Base-by-base conservation (phyloP, 2,329 filamentous ascomycete genomes). In the Fusarium solani-melongenae region DNA sequence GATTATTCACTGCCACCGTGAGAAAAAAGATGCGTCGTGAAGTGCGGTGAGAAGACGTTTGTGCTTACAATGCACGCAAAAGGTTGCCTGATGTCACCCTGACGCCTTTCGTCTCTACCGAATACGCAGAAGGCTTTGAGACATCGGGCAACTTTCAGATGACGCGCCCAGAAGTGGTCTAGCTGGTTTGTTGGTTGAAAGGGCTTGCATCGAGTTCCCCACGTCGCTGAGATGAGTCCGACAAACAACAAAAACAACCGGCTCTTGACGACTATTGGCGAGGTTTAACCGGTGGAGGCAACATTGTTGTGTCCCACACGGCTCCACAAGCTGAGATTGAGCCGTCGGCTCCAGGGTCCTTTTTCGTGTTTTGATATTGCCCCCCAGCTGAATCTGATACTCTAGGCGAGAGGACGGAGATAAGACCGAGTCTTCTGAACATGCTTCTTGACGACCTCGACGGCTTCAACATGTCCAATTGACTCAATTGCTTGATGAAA, bases 301-400 rank as follows among this genome's bases (percentile, higher is more conserved):
- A 36, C 38, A 27, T 29, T 33, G 14, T n/a, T 20, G 14, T 15
- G 33, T 62, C 24, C 59, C 59, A 36, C 41, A 12, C 36, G n/a
- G 24, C 44, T 53, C 49, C 60, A 63, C 60, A 56, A 62, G 59
- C 44, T 62, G 31, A 51, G 31, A 62, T 36, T 31, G 57, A 31
- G 57, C 38, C 31, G 57, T 39, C 12, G 33, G 17, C 34, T 58
- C 39, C 56, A 49, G 39, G 58, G 58, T 36, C 29, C 36, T 51
- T 51, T 51, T 46, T 59, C 56, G 57, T 41, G 57, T 59, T 44
- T 59, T 59, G 22, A 59, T 59, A 59, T 59, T 59, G 56, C 56
- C 36, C 36, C 20, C n/a, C 27, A 60, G 57, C 36, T 59, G 36
- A 59, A 59, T 31, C 56, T 59, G 56, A 59, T 41, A 44, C 55